These are phyloP conservation scores for Neonectria neomacrospora DNA, from an alignment of 2,329 filamentous ascomycete genomes.

Conservation along the genomic window DNA sequence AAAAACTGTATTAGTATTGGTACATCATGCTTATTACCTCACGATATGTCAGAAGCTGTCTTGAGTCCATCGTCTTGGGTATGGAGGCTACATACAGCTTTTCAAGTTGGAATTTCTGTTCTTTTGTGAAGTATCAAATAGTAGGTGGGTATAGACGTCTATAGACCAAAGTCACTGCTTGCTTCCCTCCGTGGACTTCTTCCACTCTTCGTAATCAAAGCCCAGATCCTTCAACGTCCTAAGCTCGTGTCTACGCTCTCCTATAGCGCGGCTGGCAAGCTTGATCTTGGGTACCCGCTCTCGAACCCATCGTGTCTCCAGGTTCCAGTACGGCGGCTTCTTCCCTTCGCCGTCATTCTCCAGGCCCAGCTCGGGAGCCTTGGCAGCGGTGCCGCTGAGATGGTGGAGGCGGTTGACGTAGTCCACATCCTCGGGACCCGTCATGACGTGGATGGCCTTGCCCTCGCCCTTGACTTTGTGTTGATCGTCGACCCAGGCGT, in stretches of 20 bases:
- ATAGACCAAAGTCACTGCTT: slow-evolving; percentile 25
- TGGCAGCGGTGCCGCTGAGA: slow-evolving; percentile 56
- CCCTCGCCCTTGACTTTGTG: slow-evolving; percentile 61
- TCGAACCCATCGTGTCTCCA: slow-evolving; percentile 53
- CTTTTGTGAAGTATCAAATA: background rate
- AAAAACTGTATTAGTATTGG: background rate
- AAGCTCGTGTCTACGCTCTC: slow-evolving; percentile 49
- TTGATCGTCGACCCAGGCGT: slow-evolving; percentile 66
- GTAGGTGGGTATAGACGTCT: background rate
- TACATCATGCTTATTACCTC: background rate
- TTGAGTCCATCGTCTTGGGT: background rate
- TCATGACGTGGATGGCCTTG: slow-evolving; percentile 54
- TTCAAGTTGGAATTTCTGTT: background rate
- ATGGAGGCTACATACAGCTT: background rate
- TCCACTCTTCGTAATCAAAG: slow-evolving; percentile 51
- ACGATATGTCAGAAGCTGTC: background rate
- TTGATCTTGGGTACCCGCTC: slow-evolving; percentile 56
- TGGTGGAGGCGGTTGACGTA: slow-evolving; percentile 69
- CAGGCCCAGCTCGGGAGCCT: slow-evolving; percentile 37
- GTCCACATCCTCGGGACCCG: slow-evolving; percentile 64
- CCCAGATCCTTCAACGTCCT: slow-evolving; percentile 52
- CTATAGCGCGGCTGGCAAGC: slow-evolving; percentile 50
- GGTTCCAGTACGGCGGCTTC: slow-evolving; percentile 53
- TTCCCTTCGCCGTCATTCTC: slow-evolving; percentile 53
- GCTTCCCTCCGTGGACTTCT: slow-evolving; percentile 35